Base-by-base conservation (phyloP, 345 rosid species). In the Cardiospermum halicacabum region DNA sequence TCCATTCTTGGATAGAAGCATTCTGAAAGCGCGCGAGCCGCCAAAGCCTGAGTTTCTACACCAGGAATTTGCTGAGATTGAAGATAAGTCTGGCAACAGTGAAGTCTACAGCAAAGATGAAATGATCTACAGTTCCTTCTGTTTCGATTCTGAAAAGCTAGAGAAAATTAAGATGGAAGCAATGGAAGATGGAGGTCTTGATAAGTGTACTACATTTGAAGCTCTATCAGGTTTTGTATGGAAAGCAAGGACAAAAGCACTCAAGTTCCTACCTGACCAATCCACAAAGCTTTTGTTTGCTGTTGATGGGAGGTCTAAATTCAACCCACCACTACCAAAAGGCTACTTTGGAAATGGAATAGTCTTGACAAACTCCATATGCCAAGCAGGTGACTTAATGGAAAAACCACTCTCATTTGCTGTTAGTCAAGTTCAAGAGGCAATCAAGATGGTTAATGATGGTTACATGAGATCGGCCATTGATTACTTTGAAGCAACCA, bases 321-420 rank as follows among this genome's bases (percentile, higher is more conserved):
- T 89, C 65, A 77, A 71, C 12, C 93, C 98, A 26, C 78, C 83
- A n/a, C 40, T 92, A 10, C 98, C 98, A 28, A 78, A 81, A 77
- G 91, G 98, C 8, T 89, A 92, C 60, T 89, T 82, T 1, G 98
- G 98, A 10, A 92, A 92, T 72, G 98, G 96, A 43, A 84, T 92
- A 32, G 88, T 85, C 68, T 78, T 89, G 64, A 87, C 96, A 63
- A 87, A 86, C 64, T 79, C 95, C 0, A 73, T 84, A 25, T 85
- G 88, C 74, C 56, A 74, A 69, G 96, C 92, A 21, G 81, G 89
- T 9, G 89, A 87, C 49, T 77, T 92, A 24, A 72, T 72, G 15
- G 81, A 79, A 16, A 83, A 78, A 24, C 92, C 96, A 18, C 64
- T 85, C 47, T 81, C 93, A 10, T 77, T 69, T 42, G 89, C 84